Conservation (phyloP, 805 yeast genomes). For the Saccharomycopsis microspora region DNA sequence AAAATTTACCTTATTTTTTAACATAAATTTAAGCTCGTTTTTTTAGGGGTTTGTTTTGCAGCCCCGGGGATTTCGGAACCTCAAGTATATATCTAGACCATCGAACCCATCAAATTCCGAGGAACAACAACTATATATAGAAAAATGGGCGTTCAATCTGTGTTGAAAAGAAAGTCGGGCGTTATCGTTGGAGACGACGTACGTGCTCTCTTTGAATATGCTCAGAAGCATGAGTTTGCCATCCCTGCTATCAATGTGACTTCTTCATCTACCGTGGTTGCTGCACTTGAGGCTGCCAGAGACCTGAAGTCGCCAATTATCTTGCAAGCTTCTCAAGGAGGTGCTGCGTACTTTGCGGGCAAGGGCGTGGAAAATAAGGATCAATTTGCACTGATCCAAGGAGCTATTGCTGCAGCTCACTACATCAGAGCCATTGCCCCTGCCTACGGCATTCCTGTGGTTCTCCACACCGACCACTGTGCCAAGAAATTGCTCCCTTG, state of each 20-base stretch:
- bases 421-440: slow-evolving; percentile 96
- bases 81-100: no score
- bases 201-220: slow-evolving; percentile 69
- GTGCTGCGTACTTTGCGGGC: slow-evolving; percentile 99
- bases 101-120: no score
- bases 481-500: slow-evolving; percentile 96
- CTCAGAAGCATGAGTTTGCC: slow-evolving; percentile 88
- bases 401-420: slow-evolving; percentile 96
- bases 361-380: slow-evolving; percentile 92
- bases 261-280: slow-evolving; percentile 92
- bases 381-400: slow-evolving; percentile 90
- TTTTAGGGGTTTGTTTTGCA: no score
- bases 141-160: slow-evolving; percentile 54
- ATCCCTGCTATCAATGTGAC: slow-evolving; percentile 98
- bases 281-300: slow-evolving; percentile 96
- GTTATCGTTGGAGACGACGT: slow-evolving; percentile 99
- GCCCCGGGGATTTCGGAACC: no score
- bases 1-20: no score
- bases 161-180: slow-evolving; percentile 85
- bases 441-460: slow-evolving; percentile 90
- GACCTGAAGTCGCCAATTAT: slow-evolving; percentile 92
- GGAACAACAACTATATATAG: no score
- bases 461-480: slow-evolving; percentile 97
- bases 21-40: no score
- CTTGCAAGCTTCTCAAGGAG: slow-evolving; percentile 96